Base-by-base conservation (phyloP, 2,329 filamentous ascomycete species). In the Sarocladium strictum region DNA sequence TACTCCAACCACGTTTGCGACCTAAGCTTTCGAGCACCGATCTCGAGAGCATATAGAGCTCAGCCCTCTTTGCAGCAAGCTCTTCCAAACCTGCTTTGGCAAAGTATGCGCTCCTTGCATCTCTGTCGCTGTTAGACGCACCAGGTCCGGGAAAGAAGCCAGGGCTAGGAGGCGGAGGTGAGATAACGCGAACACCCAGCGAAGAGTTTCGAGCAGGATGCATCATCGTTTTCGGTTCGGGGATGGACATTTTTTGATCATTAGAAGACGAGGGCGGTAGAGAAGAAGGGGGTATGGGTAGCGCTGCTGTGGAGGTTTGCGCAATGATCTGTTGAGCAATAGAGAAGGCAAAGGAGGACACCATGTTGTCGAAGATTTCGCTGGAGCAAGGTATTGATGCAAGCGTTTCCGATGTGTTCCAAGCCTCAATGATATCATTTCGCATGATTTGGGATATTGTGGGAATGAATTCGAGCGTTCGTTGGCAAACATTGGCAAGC, bases 401-500 rank as follows among this genome's bases (percentile, higher is more conserved):
- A 4, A 53, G 33, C 2, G 21, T 27, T 12, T 40, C 19, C 7
- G 50, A 53, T 15, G 32, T 27, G 3, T 40, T 3, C 54, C 86
- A 74, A 33, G 86, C 84, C n/a, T 79, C 76, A 47, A 83, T 72
- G 2, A 97, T 75, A 64, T 97, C 94, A 54, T 83, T 80, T 53
- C 91, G 83, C 72, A 97, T 84, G 21, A 91, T 83, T 53, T 89
- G 83, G 2, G 90, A 88, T 35, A 90, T 85, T 37, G 86, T 82
- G 1, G 89, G 87, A 35, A 97, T 87, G 62, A 97, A 97, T 58
- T 89, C 86, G 10, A 94, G 78, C 1, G 90, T 86, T 56, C 92
- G 81, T 57, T 85, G 84, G 65, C 91, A 96, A 26, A 97, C 83
- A 64, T 97, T 91, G 1, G 90, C 87, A n/a, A 97, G 78, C 58